Evolutionary conservation across 1,139 yeast genomes (phyloP), one percentile per base, ranked within the genome.

Genomic region (Diutina siamensis): DNA sequence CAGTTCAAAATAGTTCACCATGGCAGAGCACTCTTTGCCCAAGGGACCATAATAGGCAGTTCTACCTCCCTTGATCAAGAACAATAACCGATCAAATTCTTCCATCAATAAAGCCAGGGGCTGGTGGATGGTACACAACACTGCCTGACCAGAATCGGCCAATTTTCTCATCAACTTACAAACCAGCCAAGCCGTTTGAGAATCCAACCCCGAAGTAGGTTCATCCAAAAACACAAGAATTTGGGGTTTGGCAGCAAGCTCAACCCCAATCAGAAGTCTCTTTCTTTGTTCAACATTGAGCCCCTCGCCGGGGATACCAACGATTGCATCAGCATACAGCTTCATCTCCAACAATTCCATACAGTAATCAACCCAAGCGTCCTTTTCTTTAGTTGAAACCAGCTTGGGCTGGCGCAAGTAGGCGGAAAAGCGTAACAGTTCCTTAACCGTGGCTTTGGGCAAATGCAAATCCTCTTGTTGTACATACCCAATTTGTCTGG

Each of bases 201-300:
- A 21, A 15, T 36, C 40, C 17, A 36, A 21, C 27, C 40, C 40
- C 18, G 28, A 21, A 7, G 40, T 36, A 5, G 40, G 40, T n/a
- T 36, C 40, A 21, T 36, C 40, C 28, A 36, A 36, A 8, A 36
- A 36, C 10, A 25, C 5, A 13, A 36, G 21, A 20, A 36, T 36
- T 15, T 36, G n/a, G 18, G 40, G 40, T 7, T 21, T 20, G 18
- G 21, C 27, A 21, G 21, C 20, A 10, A 36, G 40, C 15, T 36
- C 27, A 17, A 36, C 40, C 8, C 27, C 40, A 22, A 36, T 36
- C 28, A 21, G 28, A n/a, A 36, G 18, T 15, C 40, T 76, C 69
- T 84, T 85, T 57, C 94, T 76, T 64, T 84, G 94, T 62, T 84
- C 94, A 51, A 84, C 94, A 59, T 84, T 84, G 52, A 84, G 67